Evolutionary conservation across 73 alveolate genomes (phyloP).

Genomic region (Uronychia setigera): DNA sequence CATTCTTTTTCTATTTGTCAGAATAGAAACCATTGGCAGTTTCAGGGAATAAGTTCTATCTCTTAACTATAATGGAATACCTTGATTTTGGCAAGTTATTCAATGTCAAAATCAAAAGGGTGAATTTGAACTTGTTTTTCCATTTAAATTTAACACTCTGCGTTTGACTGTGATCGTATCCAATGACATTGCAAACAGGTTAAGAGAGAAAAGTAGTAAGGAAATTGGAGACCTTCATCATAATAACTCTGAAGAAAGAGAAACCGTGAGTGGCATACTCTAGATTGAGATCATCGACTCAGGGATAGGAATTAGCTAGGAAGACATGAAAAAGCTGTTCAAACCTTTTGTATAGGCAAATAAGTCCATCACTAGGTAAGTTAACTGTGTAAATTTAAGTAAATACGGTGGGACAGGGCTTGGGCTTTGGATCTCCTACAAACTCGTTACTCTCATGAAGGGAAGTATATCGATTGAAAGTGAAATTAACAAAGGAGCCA

Average conservation of each 20-base stretch:
- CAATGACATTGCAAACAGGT: no score
- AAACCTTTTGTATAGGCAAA: background rate
- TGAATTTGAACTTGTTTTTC: no score
- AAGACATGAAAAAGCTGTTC: background rate
- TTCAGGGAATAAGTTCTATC: no score
- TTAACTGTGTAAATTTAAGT: background rate
- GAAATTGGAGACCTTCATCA: no score
- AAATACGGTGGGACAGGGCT: conserved; percentile 24
- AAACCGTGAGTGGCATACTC: background rate
- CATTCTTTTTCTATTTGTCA: no score
- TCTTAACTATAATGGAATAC: no score
- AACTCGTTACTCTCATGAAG: conserved; percentile 5
- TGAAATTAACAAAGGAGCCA: conserved; percentile 2
- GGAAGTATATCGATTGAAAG: conserved; percentile 6
- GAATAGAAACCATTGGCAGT: no score
- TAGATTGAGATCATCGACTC: background rate
- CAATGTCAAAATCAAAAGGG: no score
- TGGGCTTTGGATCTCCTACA: conserved; percentile 10
- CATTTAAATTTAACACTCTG: no score
- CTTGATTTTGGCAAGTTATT: no score
- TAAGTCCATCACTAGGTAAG: background rate
- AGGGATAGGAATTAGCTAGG: background rate
- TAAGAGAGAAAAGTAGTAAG: no score
- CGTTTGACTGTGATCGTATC: no score
- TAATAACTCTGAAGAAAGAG: background rate